Base-by-base conservation (phyloP, 2,329 filamentous ascomycete species). In the Bipolaris cookei region DNA sequence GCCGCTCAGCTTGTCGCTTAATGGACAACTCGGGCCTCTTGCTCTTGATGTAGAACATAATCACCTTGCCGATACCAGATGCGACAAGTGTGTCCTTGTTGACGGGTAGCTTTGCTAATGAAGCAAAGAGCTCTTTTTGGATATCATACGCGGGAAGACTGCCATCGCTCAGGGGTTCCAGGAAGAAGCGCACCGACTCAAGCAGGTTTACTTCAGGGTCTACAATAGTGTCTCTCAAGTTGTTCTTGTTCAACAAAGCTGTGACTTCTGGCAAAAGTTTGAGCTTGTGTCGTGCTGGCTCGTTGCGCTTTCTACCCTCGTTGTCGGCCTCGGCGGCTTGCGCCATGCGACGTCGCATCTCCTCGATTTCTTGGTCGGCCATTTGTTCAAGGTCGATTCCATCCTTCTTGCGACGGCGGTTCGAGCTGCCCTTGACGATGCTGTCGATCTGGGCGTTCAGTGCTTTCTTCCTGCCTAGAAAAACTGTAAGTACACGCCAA, bases 101-200 rank as follows among this genome's bases (percentile, higher is more conserved):
- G 64, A 98, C 92, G 5, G 92, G 92, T 4, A 98, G 84, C 69
- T 87, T 88, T 16, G 84, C 85, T 35, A 99, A 83, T 21, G 91
- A 90, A 23, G 86, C 86, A 75, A 99, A 95, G 41, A 99, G 86
- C 74, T 98, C 93, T 60, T 93, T 91, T 80, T 99, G 95, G 65
- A 99, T 98, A 74, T 95, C 95, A 80, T 97, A 99, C 28, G 95
- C 94, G 0, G 95, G 95, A 47, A 99, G 84, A 59, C 91, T 94
- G 55, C 94, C 95, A 73, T 98, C 94, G 68, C 94, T 92, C 43
- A 98, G 84, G 0, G 95, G 95, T 75, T 99, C 95, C 20, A 99
- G 85, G 83, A 98, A 98, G 84, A 96, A 98, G 73, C 94, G 92
- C 71, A 99, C 92, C 13, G 93, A 91, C 77, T 96, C 92, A 37